Percentiles rank a stretch among this genome's conserved stretches.
phyloP scores from a whole-genome alignment of 805 yeast genomes.

The Candida khao-thaluensis region DNA sequence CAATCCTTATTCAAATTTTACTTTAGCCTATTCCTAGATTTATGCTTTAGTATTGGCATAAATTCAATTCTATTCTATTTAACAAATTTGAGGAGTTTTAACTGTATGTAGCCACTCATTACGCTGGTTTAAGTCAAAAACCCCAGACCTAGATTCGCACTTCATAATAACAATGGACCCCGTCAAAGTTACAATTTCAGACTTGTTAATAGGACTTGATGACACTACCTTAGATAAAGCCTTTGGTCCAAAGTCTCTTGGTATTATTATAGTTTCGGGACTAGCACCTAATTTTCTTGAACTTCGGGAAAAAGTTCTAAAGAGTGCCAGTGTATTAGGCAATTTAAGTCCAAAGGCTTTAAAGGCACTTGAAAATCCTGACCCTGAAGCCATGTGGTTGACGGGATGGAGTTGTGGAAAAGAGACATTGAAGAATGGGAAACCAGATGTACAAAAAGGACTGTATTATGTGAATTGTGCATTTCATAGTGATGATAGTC shows the following conservation, averaged over 20 bases:
- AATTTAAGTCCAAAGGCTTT: slow-evolving; percentile 34
- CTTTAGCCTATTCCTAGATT: too few species aligned
- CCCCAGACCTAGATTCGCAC: too few species aligned
- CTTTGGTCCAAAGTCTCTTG: slow-evolving; percentile 56
- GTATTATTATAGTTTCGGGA: slow-evolving; percentile 48
- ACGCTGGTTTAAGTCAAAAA: too few species aligned
- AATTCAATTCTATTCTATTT: too few species aligned
- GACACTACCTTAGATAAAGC: slow-evolving; percentile 39
- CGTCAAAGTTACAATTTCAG: slow-evolving; percentile 30
- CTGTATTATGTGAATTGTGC: slow-evolving; percentile 60
- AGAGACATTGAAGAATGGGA: slow-evolving; percentile 45
- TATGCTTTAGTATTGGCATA: too few species aligned
- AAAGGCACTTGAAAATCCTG: slow-evolving; percentile 41
- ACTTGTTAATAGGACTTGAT: slow-evolving; percentile 30
- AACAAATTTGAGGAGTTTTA: too few species aligned
- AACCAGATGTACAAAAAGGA: slow-evolving; percentile 53
- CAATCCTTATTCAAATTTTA: not conserved
- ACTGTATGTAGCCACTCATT: too few species aligned
- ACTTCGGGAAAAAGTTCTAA: slow-evolving; percentile 43
- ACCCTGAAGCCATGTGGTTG: slow-evolving; percentile 50
- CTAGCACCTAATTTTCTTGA: slow-evolving; percentile 39
- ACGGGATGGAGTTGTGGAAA: slow-evolving; percentile 64
- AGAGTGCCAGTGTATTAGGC: slow-evolving; percentile 43
- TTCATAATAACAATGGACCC: slow-evolving; percentile 16
- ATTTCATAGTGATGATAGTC: slow-evolving; percentile 40